These are phyloP conservation scores for Serpula lacrymans DNA, from an alignment of 768 basidiomycete genomes.

Conservation along the genomic window DNA sequence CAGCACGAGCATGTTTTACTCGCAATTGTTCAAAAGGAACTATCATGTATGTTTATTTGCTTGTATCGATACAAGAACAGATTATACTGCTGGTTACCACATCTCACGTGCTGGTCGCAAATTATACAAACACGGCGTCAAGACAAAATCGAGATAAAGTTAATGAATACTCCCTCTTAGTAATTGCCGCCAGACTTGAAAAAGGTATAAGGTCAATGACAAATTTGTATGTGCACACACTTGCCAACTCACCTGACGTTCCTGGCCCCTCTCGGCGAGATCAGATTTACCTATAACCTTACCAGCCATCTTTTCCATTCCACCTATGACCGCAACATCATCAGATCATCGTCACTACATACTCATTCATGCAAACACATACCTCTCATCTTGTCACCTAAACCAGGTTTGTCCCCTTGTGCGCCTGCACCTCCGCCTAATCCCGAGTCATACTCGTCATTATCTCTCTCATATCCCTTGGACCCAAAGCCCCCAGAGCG, in stretches of 20 bases:
- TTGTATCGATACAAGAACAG: too few relatives aligned
- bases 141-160: too few relatives aligned
- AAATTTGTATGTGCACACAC: too few relatives aligned
- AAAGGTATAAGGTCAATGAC: too few relatives aligned
- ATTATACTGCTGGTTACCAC: too few relatives aligned
- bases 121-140: too few relatives aligned
- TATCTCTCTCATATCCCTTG: slow-evolving; percentile 9
- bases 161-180: too few relatives aligned
- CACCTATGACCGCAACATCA: neutral
- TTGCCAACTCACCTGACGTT: slow-evolving; percentile 9
- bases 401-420: neutral
- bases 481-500: neutral
- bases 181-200: too few relatives aligned
- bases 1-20: too few relatives aligned
- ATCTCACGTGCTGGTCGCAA: too few relatives aligned
- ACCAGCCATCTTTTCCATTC: slow-evolving; percentile 7
- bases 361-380: neutral
- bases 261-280: slow-evolving; percentile 2
- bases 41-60: too few relatives aligned
- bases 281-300: slow-evolving; percentile 1
- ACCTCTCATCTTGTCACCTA: slow-evolving; percentile 5
- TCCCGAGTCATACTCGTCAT: slow-evolving; percentile 6
- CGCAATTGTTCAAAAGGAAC: too few relatives aligned
- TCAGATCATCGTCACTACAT: neutral
- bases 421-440: neutral